Base-by-base conservation (phyloP, 139 green algal genomes). In the Picochlorum sp. region DNA sequence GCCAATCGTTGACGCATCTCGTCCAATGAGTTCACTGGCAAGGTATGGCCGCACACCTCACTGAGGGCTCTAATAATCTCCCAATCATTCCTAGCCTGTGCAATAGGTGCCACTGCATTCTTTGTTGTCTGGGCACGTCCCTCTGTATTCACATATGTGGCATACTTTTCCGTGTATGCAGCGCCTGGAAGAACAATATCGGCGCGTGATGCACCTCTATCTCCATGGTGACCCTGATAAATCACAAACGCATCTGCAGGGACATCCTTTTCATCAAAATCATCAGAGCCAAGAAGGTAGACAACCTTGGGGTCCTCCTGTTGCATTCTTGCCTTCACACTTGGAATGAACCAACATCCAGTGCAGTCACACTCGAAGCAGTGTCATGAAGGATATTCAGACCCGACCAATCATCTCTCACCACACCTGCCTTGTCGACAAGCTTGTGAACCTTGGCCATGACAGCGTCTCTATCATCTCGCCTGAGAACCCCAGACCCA, bases 361-460 rank as follows among this genome's bases (percentile, higher is more conserved):
- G 72, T 0, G 87, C 94, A 4, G 83, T 95, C 24, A 97, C 90
- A 15, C 83, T 77, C 0, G 80, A 85, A 2, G 94, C 94, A 7
- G 73, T 71, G 69, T 95, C 87, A 62, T 99, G 94, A 47, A 99
- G 80, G 57, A 99, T 78, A 66, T 97, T 97, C 81, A 93, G 95
- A 57, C 92, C 91, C 60, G 96, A 96, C 92, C 92, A 98, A 30
- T 70, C 92, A 16, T 86, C 80, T 3, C 55, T 83, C 52, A 98
- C 83, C 45, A 97, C 85, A 20, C 78, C 79, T 57, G 72, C 54
- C 68, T 80, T 74, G 45, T 79, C 76, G 11, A 77, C 72, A 34
- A 84, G 49, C 41, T 75, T 65, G 37, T 80, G 63, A 23, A 84
- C 67, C 63, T 74, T 75, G 11, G 41, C 74, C 63, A 98, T 44